phyloP scores from a whole-genome alignment of 2,329 filamentous ascomycete species.

The Elsinoe fawcettii region DNA sequence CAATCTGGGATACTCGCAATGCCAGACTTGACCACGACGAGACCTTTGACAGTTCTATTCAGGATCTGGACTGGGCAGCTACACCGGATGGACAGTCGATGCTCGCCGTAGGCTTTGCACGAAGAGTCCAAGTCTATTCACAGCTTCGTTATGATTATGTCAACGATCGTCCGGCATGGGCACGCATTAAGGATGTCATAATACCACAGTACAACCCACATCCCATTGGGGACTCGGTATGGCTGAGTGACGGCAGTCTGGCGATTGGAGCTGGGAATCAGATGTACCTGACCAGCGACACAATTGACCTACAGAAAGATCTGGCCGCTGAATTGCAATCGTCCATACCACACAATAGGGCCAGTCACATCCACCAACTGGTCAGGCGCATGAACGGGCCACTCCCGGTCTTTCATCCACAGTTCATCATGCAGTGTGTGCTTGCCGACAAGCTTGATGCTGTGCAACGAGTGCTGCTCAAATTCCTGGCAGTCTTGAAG shows the following conservation, averaged over 20 bases:
- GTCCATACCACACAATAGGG: slow-evolving; percentile 41
- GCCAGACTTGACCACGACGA: slow-evolving; percentile 75
- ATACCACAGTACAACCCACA: slow-evolving; percentile 71
- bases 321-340: slow-evolving; percentile 50
- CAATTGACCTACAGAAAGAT: slow-evolving; percentile 57
- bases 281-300: slow-evolving; percentile 73
- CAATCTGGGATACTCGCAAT: slow-evolving; percentile 84
- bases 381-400: slow-evolving; percentile 79
- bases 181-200: slow-evolving; percentile 70
- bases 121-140: slow-evolving; percentile 70
- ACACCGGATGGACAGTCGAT: slow-evolving; percentile 85
- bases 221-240: slow-evolving; percentile 86
- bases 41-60: slow-evolving; percentile 57
- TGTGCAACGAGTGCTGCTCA: slow-evolving; percentile 65
- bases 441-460: slow-evolving; percentile 66
- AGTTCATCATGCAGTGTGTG: slow-evolving; percentile 80
- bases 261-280: slow-evolving; percentile 88
- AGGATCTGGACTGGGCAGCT: slow-evolving; percentile 88
- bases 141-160: slow-evolving; percentile 90
- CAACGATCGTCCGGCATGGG: slow-evolving; percentile 83
- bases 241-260: slow-evolving; percentile 77
- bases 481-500: slow-evolving; percentile 68
- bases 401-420: slow-evolving; percentile 83
- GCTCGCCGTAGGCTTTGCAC: slow-evolving; percentile 85
- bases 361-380: slow-evolving; percentile 68